Evolutionary conservation across 2,329 filamentous ascomycete species (phyloP), one percentile per base, ranked within the genome.

Genomic region (Aspergillus vadensis): DNA sequence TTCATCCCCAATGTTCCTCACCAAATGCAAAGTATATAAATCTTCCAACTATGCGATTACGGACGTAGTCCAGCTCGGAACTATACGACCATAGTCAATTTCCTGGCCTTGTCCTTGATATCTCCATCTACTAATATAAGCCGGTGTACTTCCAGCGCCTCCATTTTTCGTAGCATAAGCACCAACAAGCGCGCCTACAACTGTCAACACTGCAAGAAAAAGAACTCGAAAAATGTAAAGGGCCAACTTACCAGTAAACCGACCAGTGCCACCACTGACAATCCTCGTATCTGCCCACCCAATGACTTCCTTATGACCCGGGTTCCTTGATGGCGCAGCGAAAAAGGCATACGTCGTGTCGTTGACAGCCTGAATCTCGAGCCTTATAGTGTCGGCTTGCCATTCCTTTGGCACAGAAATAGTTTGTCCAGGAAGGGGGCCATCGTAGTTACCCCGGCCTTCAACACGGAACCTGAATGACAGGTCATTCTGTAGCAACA

Each of bases 61-160:
- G 15, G 32, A 36, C 19, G 1, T 30, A 52, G 36, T 60, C 23
- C 27, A 30, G 19, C 53, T 57, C 14, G 58, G 58, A 3, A 61
- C 44, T 38, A 61, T 43, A 17, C 36, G 7, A 21, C 43, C 50
- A 53, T 49, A 47, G 17, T 61, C 59, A 5, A 61, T 21, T 41
- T 58, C 57, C 36, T 61, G 59, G 1, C 59, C 59, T 7, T 32
- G 41, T 21, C 59, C 59, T n/a, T 61, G 23, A 27, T 61, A 58
- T 9, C 32, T 30, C 59, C 59, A 61, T 27, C 49, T 38, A 17
- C 55, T 58, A n/a, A 61, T 43, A 19, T 61, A 61, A 19, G 59
- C 59, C 8, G 43, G 39, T 8, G 57, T 56, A 17, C 0, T 17
- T 1, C 43, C 15, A 10, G 17, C 36, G 4, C 23, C 32, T 4